phyloP scores from a whole-genome alignment of 108 stramenopile genomes.

The Cyclotella baltica region DNA sequence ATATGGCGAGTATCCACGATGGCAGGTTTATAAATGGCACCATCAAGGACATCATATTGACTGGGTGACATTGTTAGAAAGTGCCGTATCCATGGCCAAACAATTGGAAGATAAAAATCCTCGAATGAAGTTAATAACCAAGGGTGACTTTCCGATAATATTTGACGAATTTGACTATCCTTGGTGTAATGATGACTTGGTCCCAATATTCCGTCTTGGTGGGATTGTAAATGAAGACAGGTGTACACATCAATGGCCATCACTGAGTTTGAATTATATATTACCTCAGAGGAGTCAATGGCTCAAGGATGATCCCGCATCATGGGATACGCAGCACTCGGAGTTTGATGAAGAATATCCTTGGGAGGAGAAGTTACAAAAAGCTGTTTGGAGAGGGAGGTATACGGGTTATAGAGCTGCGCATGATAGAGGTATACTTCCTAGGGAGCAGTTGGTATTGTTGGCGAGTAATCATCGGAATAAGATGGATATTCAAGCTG shows the following conservation, averaged over 20 bases:
- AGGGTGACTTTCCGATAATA: conserved; percentile 42
- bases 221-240: neutral
- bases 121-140: conserved; percentile 35
- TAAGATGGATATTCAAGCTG: conserved; percentile 40
- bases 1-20: conserved; percentile 25
- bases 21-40: conserved; percentile 40
- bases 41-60: conserved; percentile 36
- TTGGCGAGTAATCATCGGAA: conserved; percentile 18
- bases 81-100: conserved; percentile 41
- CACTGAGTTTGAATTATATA: conserved; percentile 36
- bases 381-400: conserved; percentile 47
- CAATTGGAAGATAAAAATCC: conserved; percentile 29
- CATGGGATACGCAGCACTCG: conserved; percentile 28
- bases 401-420: conserved; percentile 29
- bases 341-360: conserved; percentile 32
- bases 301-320: conserved; percentile 24
- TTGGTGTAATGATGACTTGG: conserved; percentile 40
- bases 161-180: conserved; percentile 41
- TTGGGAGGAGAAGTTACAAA: conserved; percentile 33
- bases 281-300: conserved; percentile 27
- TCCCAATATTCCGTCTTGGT: conserved; percentile 36
- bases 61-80: conserved; percentile 42
- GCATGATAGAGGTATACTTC: conserved; percentile 24
- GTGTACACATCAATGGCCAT: conserved; percentile 38
- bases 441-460: conserved; percentile 27